A percentile compares a stretch with the other conserved stretches of the same genome.
Evolutionary conservation across 345 rosid species (phyloP).

Genomic region (Chamaenerion angustifolium): DNA sequence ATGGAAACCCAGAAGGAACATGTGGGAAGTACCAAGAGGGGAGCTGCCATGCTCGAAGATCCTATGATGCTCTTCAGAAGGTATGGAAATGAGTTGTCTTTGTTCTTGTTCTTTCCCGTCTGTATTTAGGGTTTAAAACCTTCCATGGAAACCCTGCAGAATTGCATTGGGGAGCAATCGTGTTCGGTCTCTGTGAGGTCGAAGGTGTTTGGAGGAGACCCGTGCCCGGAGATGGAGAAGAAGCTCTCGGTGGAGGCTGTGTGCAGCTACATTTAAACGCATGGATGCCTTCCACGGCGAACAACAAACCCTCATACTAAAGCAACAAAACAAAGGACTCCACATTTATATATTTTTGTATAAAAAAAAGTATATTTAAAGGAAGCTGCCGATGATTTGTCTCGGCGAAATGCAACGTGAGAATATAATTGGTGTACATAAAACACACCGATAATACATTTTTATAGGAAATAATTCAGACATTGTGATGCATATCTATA

Average conservation of each 20-base stretch:
- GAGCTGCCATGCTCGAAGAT: constrained; percentile 51
- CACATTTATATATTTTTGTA: background rate
- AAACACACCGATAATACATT: no score
- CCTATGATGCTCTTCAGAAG: constrained; percentile 26
- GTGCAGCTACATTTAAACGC: background rate
- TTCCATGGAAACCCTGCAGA: constrained; percentile 15
- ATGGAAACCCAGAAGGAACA: constrained; percentile 42
- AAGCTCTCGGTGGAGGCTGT: background rate
- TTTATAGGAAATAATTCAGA: no score
- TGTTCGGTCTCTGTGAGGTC: constrained; percentile 42
- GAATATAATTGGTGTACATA: no score
- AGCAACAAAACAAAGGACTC: background rate
- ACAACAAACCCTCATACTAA: no score
- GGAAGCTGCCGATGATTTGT: no score
- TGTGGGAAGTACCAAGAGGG: constrained; percentile 45
- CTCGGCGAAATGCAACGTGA: no score
- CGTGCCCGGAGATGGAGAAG: background rate
- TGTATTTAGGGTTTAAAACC: no score
- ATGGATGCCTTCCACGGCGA: no score
- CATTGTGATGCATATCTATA: no score
- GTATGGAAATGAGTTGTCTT: constrained; percentile 5
- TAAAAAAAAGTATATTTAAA: background rate
- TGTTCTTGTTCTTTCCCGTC: no score
- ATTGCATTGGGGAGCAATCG: constrained; percentile 36
- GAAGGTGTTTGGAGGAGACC: constrained; percentile 27